Conservation (phyloP, 169 alveolate genomes). For the Perkinsus marinus region DNA sequence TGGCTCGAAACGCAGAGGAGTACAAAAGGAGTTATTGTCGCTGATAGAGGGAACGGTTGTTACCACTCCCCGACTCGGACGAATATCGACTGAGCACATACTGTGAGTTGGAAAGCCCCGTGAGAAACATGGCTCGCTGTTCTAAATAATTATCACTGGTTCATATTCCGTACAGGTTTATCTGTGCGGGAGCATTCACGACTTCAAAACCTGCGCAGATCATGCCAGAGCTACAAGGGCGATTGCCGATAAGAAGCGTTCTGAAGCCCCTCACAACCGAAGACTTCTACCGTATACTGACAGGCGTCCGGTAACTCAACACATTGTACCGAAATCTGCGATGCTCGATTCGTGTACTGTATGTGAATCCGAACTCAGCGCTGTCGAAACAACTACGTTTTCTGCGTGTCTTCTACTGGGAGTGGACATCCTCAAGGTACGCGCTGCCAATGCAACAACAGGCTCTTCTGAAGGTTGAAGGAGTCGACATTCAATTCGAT, state of each 20-base stretch:
- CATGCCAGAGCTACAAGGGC: conserved; percentile 25
- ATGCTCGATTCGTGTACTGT: too few relatives aligned
- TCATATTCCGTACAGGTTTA: not conserved
- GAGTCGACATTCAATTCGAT: conserved; percentile 5
- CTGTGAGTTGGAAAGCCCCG: not conserved
- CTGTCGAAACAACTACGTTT: too few relatives aligned
- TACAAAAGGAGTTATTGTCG: conserved; percentile 10
- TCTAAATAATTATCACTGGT: too few relatives aligned
- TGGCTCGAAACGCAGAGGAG: conserved; percentile 6
- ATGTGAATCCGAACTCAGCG: too few relatives aligned
- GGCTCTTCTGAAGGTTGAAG: conserved; percentile 13
- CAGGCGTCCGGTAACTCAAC: not conserved
- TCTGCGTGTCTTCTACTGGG: too few relatives aligned
- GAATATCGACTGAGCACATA: not conserved
- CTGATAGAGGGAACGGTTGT: conserved; percentile 16
- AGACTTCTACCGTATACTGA: conserved; percentile 3
- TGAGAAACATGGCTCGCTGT: too few relatives aligned
- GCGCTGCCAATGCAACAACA: conserved; percentile 9
- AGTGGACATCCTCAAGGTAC: conserved; percentile 6
- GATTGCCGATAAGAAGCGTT: conserved; percentile 15
- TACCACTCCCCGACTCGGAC: not conserved
- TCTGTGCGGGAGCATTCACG: conserved; percentile 5
- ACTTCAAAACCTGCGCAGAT: conserved; percentile 10
- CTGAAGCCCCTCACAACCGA: conserved; percentile 14
- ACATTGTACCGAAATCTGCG: too few relatives aligned